These are phyloP conservation scores for Aeschynomene evenia DNA, from an alignment of 306 rosid genomes.

Conservation along the genomic window DNA sequence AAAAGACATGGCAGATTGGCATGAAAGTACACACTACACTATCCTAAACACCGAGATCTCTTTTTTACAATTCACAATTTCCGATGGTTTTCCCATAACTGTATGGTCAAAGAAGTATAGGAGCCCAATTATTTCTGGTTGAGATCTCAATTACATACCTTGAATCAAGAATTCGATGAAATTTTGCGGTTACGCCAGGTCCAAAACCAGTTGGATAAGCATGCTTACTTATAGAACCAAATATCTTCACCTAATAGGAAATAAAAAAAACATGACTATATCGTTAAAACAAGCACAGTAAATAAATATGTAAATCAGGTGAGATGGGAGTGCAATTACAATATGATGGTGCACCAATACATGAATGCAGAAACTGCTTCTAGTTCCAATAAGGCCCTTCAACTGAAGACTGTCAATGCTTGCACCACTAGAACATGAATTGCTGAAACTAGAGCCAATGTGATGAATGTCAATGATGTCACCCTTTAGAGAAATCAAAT, in stretches of 20 bases:
- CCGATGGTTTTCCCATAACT: background rate
- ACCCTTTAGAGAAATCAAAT: slow-evolving; percentile 59
- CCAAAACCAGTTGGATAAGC: slow-evolving; percentile 78
- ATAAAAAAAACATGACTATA: slow-evolving; percentile 22
- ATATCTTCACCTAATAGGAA: slow-evolving; percentile 61
- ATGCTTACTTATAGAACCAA: slow-evolving; percentile 44
- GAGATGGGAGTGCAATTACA: slow-evolving; percentile 45
- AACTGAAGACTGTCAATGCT: slow-evolving; percentile 40
- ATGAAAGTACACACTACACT: slow-evolving; percentile 1
- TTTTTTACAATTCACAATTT: background rate
- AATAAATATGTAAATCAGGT: slow-evolving; percentile 8
- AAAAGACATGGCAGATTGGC: background rate
- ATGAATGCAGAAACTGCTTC: slow-evolving; percentile 65
- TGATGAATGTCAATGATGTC: slow-evolving; percentile 56
- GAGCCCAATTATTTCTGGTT: slow-evolving; percentile 7
- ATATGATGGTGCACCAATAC: slow-evolving; percentile 53
- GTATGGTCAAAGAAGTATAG: slow-evolving; percentile 13
- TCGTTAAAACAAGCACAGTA: slow-evolving; percentile 8
- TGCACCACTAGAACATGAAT: slow-evolving; percentile 41
- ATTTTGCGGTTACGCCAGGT: slow-evolving; percentile 71
- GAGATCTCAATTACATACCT: slow-evolving; percentile 45
- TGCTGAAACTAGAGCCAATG: slow-evolving; percentile 35
- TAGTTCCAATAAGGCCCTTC: slow-evolving; percentile 40
- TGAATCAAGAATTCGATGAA: slow-evolving; percentile 73
- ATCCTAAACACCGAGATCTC: background rate